Conservation (phyloP, 805 yeast genomes). For the Maudiozyma barnettii region DNA sequence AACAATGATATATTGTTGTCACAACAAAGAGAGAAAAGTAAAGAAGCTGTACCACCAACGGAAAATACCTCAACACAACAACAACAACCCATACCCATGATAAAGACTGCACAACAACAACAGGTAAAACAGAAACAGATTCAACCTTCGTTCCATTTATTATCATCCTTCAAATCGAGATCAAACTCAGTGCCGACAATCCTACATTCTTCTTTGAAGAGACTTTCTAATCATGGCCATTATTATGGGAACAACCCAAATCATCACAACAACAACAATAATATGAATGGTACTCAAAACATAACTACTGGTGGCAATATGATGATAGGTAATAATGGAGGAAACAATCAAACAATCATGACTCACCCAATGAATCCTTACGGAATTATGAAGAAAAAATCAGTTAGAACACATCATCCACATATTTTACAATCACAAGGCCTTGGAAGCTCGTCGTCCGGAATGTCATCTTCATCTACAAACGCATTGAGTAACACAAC, state of each 20-base stretch:
- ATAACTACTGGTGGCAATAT: no score
- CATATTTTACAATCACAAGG: conserved; percentile 2
- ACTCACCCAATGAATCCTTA: conserved; percentile 6
- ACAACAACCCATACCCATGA: neutral
- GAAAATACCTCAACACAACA: neutral
- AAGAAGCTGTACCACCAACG: conserved; percentile 5
- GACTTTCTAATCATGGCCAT: conserved; percentile 9
- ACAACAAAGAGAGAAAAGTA: conserved; percentile 1
- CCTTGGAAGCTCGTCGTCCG: neutral
- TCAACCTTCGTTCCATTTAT: conserved; percentile 2
- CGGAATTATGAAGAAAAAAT: conserved; percentile 9
- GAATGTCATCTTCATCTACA: neutral
- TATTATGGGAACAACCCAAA: neutral
- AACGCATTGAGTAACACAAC: conserved; percentile 3
- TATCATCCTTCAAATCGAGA: conserved; percentile 17
- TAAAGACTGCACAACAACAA: neutral
- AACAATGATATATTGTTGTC: neutral
- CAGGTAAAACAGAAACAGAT: neutral
- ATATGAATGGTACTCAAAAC: neutral
- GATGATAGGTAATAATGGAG: conserved; percentile 1
- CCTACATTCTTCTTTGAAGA: conserved; percentile 26
- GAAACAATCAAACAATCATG: neutral
- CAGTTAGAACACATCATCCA: conserved; percentile 3
- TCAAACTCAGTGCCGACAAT: conserved; percentile 30
- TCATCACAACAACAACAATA: conserved; percentile 1